Conservation (phyloP, 75 land plant genomes). For the Ceratopteris richardii region DNA sequence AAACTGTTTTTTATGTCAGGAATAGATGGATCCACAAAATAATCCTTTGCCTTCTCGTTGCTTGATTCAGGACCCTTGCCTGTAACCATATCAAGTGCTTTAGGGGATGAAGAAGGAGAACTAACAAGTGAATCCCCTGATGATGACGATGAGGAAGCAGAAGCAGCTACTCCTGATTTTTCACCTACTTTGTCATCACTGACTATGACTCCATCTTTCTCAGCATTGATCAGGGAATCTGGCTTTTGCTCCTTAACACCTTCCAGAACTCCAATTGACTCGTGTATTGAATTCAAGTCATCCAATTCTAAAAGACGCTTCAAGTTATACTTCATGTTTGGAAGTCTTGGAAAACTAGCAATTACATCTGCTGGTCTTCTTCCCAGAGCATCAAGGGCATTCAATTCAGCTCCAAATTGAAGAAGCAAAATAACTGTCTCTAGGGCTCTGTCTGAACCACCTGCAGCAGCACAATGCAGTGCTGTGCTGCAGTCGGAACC, state of each 20-base stretch:
- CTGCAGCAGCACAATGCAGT: conserved; percentile 76
- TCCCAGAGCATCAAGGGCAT: conserved; percentile 35
- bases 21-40: conserved; percentile 56
- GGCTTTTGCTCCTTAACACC: neutral
- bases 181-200: conserved; percentile 6
- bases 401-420: conserved; percentile 51
- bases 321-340: conserved; percentile 28
- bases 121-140: conserved; percentile 22
- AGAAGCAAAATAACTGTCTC: conserved; percentile 58
- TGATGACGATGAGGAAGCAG: conserved; percentile 29
- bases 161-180: neutral
- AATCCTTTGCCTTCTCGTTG: conserved; percentile 47
- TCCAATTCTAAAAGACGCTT: neutral
- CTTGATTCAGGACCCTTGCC: conserved; percentile 2
- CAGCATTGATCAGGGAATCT: neutral
- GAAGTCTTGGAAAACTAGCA: conserved; percentile 30
- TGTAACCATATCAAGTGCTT: conserved; percentile 12
- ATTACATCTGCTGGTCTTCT: conserved; percentile 55
- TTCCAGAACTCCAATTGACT: conserved; percentile 2
- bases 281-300: too few relatives aligned
- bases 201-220: neutral
- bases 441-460: conserved; percentile 34
- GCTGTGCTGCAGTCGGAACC: conserved; percentile 56
- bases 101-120: conserved; percentile 28
- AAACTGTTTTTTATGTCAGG: conserved; percentile 83